These are phyloP conservation scores for Lactarius vividus DNA, from an alignment of 768 basidiomycete species.

Conservation along the genomic window DNA sequence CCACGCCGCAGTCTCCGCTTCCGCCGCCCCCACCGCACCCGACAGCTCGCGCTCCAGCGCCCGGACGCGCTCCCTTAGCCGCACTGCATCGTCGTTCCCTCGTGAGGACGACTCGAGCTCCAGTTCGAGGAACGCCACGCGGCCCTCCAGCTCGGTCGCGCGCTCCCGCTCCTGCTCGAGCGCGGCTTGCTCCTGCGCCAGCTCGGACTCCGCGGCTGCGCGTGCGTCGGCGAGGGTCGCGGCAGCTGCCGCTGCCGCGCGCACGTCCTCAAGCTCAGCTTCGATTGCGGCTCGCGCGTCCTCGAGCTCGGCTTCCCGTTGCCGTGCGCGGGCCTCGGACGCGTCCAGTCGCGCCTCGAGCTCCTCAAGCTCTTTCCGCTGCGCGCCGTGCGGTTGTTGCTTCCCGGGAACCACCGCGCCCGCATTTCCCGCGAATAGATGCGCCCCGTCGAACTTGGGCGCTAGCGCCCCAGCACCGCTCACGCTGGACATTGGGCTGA, in stretches of 20 bases:
- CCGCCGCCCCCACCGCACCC: neutral
- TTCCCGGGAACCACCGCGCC: slow-evolving; percentile 57
- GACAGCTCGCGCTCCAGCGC: slow-evolving; percentile 12
- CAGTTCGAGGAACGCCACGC: slow-evolving; percentile 39
- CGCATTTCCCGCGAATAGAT: slow-evolving; percentile 81
- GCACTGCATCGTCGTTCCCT: slow-evolving; percentile 35
- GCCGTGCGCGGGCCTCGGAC: slow-evolving; percentile 52
- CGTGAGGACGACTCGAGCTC: slow-evolving; percentile 52
- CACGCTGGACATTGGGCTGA: slow-evolving; percentile 35
- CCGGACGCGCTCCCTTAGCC: slow-evolving; percentile 14
- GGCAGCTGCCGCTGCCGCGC: slow-evolving; percentile 41
- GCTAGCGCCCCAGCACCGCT: slow-evolving; percentile 43
- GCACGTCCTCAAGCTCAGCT: slow-evolving; percentile 51
- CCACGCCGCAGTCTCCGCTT: slow-evolving; percentile 3
- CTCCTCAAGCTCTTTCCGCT: slow-evolving; percentile 44
- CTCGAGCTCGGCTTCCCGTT: slow-evolving; percentile 53
- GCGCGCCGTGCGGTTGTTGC: slow-evolving; percentile 34
- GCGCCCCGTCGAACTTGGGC: slow-evolving; percentile 74
- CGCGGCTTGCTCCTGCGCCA: slow-evolving; percentile 5
- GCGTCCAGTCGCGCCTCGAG: slow-evolving; percentile 67
- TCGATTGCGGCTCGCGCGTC: slow-evolving; percentile 42
- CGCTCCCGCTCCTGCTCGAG: slow-evolving; percentile 4
- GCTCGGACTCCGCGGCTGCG: slow-evolving; percentile 2
- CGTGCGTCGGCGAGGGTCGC: slow-evolving; percentile 1
- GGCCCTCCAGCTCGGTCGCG: slow-evolving; percentile 38